Evolutionary conservation across 345 rosid species (phyloP), one percentile per base, ranked within the genome.

Genomic region (Turnera subulata): DNA sequence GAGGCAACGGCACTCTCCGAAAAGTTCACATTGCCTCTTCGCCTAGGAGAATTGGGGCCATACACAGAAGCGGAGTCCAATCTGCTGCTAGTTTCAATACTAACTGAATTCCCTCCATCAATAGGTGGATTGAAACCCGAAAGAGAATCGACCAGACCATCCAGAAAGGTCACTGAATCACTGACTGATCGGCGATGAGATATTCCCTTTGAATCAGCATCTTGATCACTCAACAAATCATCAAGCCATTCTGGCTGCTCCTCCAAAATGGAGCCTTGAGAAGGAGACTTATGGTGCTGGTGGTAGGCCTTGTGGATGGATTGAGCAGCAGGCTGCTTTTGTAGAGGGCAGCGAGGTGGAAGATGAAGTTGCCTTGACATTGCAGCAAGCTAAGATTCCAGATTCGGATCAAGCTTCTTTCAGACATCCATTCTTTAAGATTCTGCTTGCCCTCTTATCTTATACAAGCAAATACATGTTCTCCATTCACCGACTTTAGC

Each of bases 21-120:
- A 64, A 81, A 66, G 62, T 71, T 68, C 6, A 74, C 52, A 54
- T 59, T 76, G 51, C 67, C 72, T 64, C 50, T 88, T 50, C 63
- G 74, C 63, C 96, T 73, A 21, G 96, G 96, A 13, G 96, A 88
- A 69, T 80, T 84, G 20, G 96, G 96, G 69, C 96, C 92, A 53
- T 88, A 88, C 0, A 78, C 53, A 65, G 78, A 84, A 62, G 80
- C 76, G 20, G 86, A 76, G 62, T 85, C 83, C 78, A 85, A 62
- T 53, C 65, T 77, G 6, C 74, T 65, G 59, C 72, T 60, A 62
- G 70, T 43, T 54, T 80, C 80, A 46, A 17, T 22, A 16, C 37
- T 63, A 37, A 51, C 70, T 33, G 47, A 55, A 66, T 75, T 61
- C 5, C 72, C 76, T 32, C 53, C 81, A 62, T 66, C 74, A 15